These are phyloP conservation scores for Cicer judaicum DNA, from an alignment of 306 rosid species.

Conservation along the genomic window DNA sequence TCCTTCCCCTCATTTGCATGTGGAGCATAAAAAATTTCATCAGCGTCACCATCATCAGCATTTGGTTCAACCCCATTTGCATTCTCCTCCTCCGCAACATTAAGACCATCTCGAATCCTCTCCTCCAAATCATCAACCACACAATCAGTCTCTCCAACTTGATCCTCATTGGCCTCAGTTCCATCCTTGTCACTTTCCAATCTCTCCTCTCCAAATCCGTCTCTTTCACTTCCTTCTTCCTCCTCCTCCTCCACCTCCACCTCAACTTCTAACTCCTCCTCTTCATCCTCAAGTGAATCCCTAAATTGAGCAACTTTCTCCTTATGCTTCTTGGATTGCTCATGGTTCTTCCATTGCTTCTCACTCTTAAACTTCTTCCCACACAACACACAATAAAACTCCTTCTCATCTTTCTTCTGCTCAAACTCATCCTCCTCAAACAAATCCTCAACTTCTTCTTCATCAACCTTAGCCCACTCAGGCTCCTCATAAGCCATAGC, in stretches of 20 bases:
- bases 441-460: conserved; percentile 42
- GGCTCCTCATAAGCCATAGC: conserved; percentile 81
- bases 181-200: conserved; percentile 48
- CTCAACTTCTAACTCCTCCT: conserved; percentile 46
- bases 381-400: conserved; percentile 87
- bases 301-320: conserved; percentile 82
- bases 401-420: conserved; percentile 54
- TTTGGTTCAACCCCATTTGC: conserved; percentile 45
- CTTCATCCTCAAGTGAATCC: conserved; percentile 63
- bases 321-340: conserved; percentile 92
- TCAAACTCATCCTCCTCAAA: conserved; percentile 53
- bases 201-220: conserved; percentile 4
- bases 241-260: conserved; percentile 23
- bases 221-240: conserved; percentile 47
- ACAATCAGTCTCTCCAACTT: conserved; percentile 32
- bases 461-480: conserved; percentile 73
- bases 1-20: conserved; percentile 35
- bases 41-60: conserved; percentile 46
- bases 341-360: conserved; percentile 99
- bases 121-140: conserved; percentile 50
- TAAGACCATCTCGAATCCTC: conserved; percentile 42
- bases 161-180: conserved; percentile 36
- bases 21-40: conserved; percentile 40
- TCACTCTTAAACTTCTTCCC: conserved; percentile 99
- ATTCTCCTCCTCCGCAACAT: conserved; percentile 44